phyloP scores from a whole-genome alignment of 495 filamentous ascomycete species.

The Cetradonia linearis region DNA sequence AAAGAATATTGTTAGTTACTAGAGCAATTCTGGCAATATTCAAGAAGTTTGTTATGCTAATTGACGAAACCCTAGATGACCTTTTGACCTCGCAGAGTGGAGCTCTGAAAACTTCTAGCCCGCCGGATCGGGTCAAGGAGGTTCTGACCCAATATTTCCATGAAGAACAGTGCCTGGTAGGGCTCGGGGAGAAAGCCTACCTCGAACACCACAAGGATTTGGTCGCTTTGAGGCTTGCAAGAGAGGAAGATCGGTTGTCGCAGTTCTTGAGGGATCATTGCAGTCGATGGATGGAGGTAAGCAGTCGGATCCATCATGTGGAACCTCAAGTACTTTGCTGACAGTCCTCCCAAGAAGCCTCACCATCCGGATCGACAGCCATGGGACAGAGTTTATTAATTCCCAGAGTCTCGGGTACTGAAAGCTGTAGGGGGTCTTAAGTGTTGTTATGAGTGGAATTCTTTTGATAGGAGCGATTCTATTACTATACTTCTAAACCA shows the following conservation, averaged over 20 bases:
- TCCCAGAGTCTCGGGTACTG: constrained; percentile 10
- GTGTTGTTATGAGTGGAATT: constrained; percentile 7
- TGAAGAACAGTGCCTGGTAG: constrained; percentile 7
- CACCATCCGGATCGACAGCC: constrained; percentile 3
- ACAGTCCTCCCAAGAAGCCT: background rate
- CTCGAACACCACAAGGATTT: constrained; percentile 11
- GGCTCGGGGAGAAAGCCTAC: constrained; percentile 10
- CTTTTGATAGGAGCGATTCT: constrained; percentile 12
- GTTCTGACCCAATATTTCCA: constrained; percentile 8
- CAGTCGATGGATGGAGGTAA: constrained; percentile 12
- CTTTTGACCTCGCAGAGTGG: constrained; percentile 11
- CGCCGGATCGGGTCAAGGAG: constrained; percentile 6
- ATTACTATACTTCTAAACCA: constrained; percentile 6
- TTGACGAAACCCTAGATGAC: constrained; percentile 2
- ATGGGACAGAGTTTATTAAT: constrained; percentile 5
- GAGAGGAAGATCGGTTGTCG: constrained; percentile 14
- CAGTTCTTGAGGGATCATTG: constrained; percentile 18
- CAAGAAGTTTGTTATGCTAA: background rate
- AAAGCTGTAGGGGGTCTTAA: constrained; percentile 4
- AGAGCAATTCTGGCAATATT: background rate
- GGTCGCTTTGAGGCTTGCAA: constrained; percentile 13
- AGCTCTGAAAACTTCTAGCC: constrained; percentile 6
- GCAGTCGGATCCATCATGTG: background rate
- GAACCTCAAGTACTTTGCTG: background rate
- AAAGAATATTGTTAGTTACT: constrained; percentile 15